Conservation (phyloP, 495 filamentous ascomycete genomes). For the Rhypophila decipiens region DNA sequence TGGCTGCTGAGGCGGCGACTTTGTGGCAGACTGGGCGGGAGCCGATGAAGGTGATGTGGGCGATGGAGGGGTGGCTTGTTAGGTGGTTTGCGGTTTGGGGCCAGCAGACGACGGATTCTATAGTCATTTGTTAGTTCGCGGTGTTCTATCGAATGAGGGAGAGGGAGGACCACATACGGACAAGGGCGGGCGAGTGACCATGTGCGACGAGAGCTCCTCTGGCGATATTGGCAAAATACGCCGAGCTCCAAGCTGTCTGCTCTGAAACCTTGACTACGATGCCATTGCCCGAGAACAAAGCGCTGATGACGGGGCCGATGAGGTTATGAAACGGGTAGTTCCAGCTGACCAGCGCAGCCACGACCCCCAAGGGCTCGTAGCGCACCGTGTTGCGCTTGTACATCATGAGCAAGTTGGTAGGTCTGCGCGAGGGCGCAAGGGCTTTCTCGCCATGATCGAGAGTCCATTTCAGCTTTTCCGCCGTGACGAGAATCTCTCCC, state of each 20-base stretch:
- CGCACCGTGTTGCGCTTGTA: slow-evolving; percentile 90
- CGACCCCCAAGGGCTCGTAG: slow-evolving; percentile 90
- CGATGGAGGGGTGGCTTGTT: slow-evolving; percentile 78
- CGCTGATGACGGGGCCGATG: slow-evolving; percentile 81
- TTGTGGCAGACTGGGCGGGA: slow-evolving; percentile 79
- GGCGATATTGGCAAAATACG: slow-evolving; percentile 72
- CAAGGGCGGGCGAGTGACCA: slow-evolving; percentile 73
- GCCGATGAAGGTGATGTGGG: slow-evolving; percentile 97
- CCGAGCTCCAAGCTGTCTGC: slow-evolving; percentile 82
- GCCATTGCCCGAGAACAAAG: slow-evolving; percentile 87
- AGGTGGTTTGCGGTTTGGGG: slow-evolving; percentile 72
- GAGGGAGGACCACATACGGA: slow-evolving; percentile 34
- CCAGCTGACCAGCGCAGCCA: slow-evolving; percentile 91
- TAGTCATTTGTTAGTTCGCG: background rate
- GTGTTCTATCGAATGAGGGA: background rate
- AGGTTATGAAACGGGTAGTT: slow-evolving; percentile 97
- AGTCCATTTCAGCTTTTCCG: slow-evolving; percentile 92
- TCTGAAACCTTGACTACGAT: slow-evolving; percentile 91
- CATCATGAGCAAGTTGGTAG: slow-evolving; percentile 82
- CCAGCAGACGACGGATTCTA: slow-evolving; percentile 73
- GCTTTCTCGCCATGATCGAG: slow-evolving; percentile 85
- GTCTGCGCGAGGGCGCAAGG: slow-evolving; percentile 61
- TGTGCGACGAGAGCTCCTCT: slow-evolving; percentile 73
- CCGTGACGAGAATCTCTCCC: slow-evolving; percentile 89
- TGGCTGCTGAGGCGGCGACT: slow-evolving; percentile 80